Base-by-base conservation (phyloP, 2,329 filamentous ascomycete species). In the Aureobasidium sp. region DNA sequence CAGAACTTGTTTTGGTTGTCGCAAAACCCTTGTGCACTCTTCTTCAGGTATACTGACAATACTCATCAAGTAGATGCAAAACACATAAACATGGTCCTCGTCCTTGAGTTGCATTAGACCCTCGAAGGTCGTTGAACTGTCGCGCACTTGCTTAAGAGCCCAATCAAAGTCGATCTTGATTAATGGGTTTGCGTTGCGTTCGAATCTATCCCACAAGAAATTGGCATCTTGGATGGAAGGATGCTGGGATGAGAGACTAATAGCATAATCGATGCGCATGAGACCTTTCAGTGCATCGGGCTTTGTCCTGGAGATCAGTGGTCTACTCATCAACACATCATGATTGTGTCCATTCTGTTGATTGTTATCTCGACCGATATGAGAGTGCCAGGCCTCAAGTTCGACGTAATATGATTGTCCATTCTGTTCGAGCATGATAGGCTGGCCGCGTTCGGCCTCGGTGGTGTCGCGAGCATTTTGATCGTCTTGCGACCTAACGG, bases 11-110 rank as follows among this genome's bases (percentile, higher is more conserved):
- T 51, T 64, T 1, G 57, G 29, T 20, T 52, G 39, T 17, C 25
- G 15, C 22, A 47, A 17, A 15, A 56, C 34, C 27, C 7, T 8
- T n/a, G 25, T 9, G 31, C 39, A 37, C 41, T 64, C 62, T 39
- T 64, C 57, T n/a, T 64, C 57, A 1, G 62, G 52, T 6, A 64
- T n/a, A 22, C 49, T 64, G 37, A 64, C 42, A 1, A 59, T 44
- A 37, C 56, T 51, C 34, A 64, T 48, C 36, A 64, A 41, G 25
- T 61, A 51, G 5, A 61, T 8, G 9, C 55, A 57, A 20, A 52
- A 37, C 5, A 57, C 25, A 17, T 61, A 61, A 12, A 57, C 25
- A 37, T 59, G 51, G 15, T 64, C 47, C 29, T 20, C 37, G 14
- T 36, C 31, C 11, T 27, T 42, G 3, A 64, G 51, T 25, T 52